Evolutionary conservation across 768 basidiomycete genomes (phyloP), one percentile per base, ranked within the genome.

Genomic region (Collybia mongolica): DNA sequence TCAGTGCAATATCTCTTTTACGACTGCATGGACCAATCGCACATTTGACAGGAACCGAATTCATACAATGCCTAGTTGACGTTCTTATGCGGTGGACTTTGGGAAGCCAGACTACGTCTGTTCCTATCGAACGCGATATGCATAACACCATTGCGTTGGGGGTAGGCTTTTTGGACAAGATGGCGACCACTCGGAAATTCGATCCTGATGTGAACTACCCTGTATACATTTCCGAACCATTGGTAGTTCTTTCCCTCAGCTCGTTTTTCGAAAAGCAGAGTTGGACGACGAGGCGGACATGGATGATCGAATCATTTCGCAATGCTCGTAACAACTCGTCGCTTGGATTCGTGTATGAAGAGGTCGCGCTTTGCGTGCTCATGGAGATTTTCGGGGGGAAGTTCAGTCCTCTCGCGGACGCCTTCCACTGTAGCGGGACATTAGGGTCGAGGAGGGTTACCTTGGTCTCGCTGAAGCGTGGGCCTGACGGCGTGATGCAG

Each of bases 31-130:
- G 23, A 28, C 24, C 5, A 29, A 44, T 29, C 1, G 15, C 9
- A 6, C 19, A 28, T 44, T n/a, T 28, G 1, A n/a, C 43, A 44
- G 35, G n/a, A n/a, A 32, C 6, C 26, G 35, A 44, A 29, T 29
- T 11, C 2, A 0, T 3, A 44, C 15, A 2, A 3, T 5, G 1
- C 28, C 28, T 44, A 0, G 28, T 53, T 41, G 17, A 47, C 7
- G 48, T 39, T 53, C 38, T 59, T 29, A 49, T 54, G 53, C 36
- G 38, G 41, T 59, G 55, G 55, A 53, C n/a, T 29, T 49, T 57
- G 18, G 56, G 48, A 39, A 57, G 56, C 38, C 15, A 54, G 46
- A 14, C 40, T 41, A 41, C 4, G 40, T 41, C 40, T 24, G 20
- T 41, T 41, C 40, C 40, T 15, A 41, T 22, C 11, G 40, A 41